phyloP scores from a whole-genome alignment of 2,329 filamentous ascomycete species.

The Fusarium praegraminearum region DNA sequence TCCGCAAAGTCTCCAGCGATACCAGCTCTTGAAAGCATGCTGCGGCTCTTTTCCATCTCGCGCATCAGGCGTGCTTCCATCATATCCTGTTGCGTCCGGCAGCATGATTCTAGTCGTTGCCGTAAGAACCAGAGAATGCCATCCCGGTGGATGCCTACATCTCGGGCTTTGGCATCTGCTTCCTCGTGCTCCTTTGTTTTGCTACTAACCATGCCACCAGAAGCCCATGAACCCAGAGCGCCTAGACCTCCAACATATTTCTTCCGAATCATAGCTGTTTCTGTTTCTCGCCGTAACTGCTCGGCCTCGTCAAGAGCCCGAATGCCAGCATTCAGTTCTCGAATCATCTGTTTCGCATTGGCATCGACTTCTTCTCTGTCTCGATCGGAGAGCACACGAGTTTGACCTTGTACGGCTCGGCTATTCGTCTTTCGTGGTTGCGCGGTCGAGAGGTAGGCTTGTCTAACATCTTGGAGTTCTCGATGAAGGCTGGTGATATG shows the following conservation, averaged over 20 bases:
- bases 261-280: slow-evolving; percentile 75
- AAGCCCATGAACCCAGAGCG: slow-evolving; percentile 73
- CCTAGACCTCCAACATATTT: slow-evolving; percentile 76
- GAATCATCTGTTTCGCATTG: slow-evolving; percentile 85
- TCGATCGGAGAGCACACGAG: slow-evolving; percentile 76
- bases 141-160: slow-evolving; percentile 78
- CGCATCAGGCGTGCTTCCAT: slow-evolving; percentile 89
- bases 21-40: slow-evolving; percentile 78
- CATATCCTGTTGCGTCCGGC: slow-evolving; percentile 86
- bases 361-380: slow-evolving; percentile 90
- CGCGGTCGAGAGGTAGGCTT: slow-evolving; percentile 89
- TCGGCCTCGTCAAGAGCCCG: slow-evolving; percentile 84
- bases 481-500: slow-evolving; percentile 84
- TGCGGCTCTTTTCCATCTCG: slow-evolving; percentile 90
- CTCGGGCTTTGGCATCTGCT: slow-evolving; percentile 78
- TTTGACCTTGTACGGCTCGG: slow-evolving; percentile 59
- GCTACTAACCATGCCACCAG: slow-evolving; percentile 63
- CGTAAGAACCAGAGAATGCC: slow-evolving; percentile 86
- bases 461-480: slow-evolving; percentile 85
- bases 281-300: slow-evolving; percentile 81
- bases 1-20: slow-evolving; percentile 52
- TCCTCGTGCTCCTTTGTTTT: slow-evolving; percentile 73
- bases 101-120: slow-evolving; percentile 79
- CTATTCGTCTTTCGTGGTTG: slow-evolving; percentile 70
- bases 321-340: slow-evolving; percentile 86